These are phyloP conservation scores for Penicillium herquei DNA, from an alignment of 495 filamentous ascomycete species.

Conservation along the genomic window DNA sequence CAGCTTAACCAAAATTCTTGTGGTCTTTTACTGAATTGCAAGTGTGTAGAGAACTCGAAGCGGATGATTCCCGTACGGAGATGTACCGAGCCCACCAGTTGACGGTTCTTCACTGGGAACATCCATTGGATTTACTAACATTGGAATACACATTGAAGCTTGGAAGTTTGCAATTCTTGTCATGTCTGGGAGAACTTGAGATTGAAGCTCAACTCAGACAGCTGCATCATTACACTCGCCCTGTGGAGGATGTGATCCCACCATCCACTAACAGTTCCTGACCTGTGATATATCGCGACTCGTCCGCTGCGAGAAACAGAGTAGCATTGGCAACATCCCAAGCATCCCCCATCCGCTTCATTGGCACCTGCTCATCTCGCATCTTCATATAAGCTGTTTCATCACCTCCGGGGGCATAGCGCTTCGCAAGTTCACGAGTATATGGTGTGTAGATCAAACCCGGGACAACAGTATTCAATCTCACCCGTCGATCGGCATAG, in stretches of 20 bases:
- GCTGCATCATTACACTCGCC: constrained; percentile 14
- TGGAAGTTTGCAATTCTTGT: too few species aligned
- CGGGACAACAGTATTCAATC: constrained; percentile 55
- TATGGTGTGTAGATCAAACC: constrained; percentile 51
- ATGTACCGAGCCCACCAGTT: too few species aligned
- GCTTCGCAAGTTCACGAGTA: constrained; percentile 39
- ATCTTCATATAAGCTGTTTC: constrained; percentile 35
- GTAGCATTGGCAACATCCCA: constrained; percentile 54
- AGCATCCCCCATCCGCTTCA: constrained; percentile 40
- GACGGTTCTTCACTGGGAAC: too few species aligned
- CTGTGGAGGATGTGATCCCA: constrained; percentile 38
- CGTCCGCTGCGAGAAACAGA: constrained; percentile 49
- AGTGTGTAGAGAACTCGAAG: too few species aligned
- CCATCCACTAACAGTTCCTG: constrained; percentile 57
- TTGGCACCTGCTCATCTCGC: constrained; percentile 42
- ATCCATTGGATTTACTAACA: too few species aligned
- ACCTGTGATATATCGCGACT: constrained; percentile 53
- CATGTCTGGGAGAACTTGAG: too few species aligned
- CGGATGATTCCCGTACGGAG: too few species aligned
- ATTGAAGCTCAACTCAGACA: too few species aligned
- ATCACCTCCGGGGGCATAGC: constrained; percentile 38
- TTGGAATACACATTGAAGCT: too few species aligned
- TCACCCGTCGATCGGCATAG: constrained; percentile 43
- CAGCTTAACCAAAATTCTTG: too few species aligned
- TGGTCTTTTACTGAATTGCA: too few species aligned